Evolutionary conservation across 352 stramenopile species (phyloP), one percentile per base, ranked within the genome.

Genomic region (Blastocystis sp.): DNA sequence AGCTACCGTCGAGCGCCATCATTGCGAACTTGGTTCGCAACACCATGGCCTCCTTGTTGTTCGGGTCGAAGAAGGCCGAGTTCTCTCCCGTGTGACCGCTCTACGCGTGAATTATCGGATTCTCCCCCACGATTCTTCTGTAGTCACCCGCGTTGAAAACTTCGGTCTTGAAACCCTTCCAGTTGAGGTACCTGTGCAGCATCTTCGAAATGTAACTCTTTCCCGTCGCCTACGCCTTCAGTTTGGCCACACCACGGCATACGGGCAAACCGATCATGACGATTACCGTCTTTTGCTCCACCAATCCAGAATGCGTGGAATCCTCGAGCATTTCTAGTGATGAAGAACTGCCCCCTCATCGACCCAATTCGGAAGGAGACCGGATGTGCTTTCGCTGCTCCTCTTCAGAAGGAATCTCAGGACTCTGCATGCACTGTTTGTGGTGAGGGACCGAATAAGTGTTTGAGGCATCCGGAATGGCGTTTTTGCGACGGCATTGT

Each of bases 141-240:
- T 95, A 92, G 70, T 96, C 94, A 81, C 94, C 94, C 29, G 95
- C 94, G 77, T 96, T 96, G 88, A 96, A 96, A 80, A 96, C 95
- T 88, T 93, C 92, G 41, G 94, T 96, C 65, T 93, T 93, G 63
- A 95, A 95, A 16, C 94, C 93, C 39, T 95, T 91, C 94, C 94
- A 96, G 81, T 95, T 93, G 50, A 95, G 94, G 88, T 96, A 96
- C 45, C 93, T 92, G 81, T 93, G 93, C n/a, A 94, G 92, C 90
- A 95, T 96, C 91, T 95, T 93, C 90, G 95, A 93, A 35, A 96
- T 94, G 67, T 96, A 96, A 92, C 93, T 95, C 91, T 96, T 96
- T 91, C 94, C 94, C 50, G 94, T 93, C 59, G 94, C 94, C 1
- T 89, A 78, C 24, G 41, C 26, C 33, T 24, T 39, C 21, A 78